Base-by-base conservation (phyloP, 202 grass and related monocot genomes). In the Miscanthus sacchariflorus region DNA sequence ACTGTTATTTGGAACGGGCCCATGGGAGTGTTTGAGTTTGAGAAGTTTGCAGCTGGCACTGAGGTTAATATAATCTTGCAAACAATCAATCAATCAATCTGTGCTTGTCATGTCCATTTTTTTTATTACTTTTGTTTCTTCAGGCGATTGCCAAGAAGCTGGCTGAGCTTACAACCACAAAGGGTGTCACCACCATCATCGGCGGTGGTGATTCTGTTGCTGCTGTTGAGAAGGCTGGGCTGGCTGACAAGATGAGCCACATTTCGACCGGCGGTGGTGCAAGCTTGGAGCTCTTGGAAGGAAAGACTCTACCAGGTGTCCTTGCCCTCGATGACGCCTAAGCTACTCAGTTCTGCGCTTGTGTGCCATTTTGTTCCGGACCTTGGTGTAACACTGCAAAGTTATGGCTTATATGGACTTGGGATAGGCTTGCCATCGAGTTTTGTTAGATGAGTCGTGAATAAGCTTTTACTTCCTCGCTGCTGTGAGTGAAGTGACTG, bases 1-100 rank as follows among this genome's bases (percentile, higher is more conserved):
- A 96, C 96, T 83, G 63, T 96, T 45, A 98, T 98, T 72, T 98
- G 96, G 96, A 99, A 98, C 1, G 95, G 95, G 40, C 95, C 95
- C 25, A 92, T 98, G 95, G 93, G 95, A 81, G 95, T 98, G 68
- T 98, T 98, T 11, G 95, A 98, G 83, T 98, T 98, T 72, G 85
- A 90, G 85, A 98, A 98, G 85, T 98, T 98, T 39, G 95, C 95
- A 5, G 89, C 76, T 54, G 93, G 95, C 77, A 98, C 93, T 70
- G 94, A 98, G 68, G 96, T 96, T 79, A 87, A 85, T 84, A 65
- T 35, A 35, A 70, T 30, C 1, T 63, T 12, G 12, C 50, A 15
- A 28, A 6, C 50, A 15, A 36, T 6, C 0, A 5, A 69, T 79
- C 21, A 21, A 21, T 21, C 27, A 36, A 13, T 74, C 15, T 77